Evolutionary conservation across 805 yeast species (phyloP), one percentile per base, ranked within the genome.

Genomic region (Blastobotrys robertii): DNA sequence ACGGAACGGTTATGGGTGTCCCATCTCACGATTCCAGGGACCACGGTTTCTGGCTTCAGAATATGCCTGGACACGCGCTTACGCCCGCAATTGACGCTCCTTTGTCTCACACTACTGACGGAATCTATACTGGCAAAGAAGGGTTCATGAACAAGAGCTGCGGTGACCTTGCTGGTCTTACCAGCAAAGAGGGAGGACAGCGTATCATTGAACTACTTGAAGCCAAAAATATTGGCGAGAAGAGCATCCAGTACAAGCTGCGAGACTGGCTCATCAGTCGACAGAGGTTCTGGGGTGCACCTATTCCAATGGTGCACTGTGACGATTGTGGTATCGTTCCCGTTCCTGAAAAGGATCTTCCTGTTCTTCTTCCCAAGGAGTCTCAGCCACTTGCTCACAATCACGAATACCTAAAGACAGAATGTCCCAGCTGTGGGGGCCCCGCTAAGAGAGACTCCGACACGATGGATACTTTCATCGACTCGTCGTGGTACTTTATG

Each of bases 391-490:
- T 90, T 36, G 76, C 78, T 2, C 70, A 74, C 15, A 66, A 80
- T 41, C 73, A 73, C 0, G 81, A 77, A 13, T 90, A 86, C 68
- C 78, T 79, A 7, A 69, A 84, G 46, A 76, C 82, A 1, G 60
- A 66, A 28, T 92, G 98, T 60, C 98, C 98, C 5, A 70, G 74
- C 0, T 92, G 98, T 65, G 53, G 59, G 6, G 66, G 68, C 1
- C 63, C 68, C 13, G 94, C 96, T 0, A 77, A 73, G 44, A 73
- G 98, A 54, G 98, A 92, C 50, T 85, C 97, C 0, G 98, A 92
- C 56, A 92, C 98, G 0, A 90, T 92, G 98, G 98, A 92, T 58
- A 92, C 98, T 0, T 92, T 92, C 57, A 90, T 92, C 77, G 98
- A 92, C 63, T 84, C 95, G 12, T 87, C 97, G 2, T 92, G 98